Evolutionary conservation across 495 filamentous ascomycete species (phyloP).

Genomic region (Geoglossum glabrum): DNA sequence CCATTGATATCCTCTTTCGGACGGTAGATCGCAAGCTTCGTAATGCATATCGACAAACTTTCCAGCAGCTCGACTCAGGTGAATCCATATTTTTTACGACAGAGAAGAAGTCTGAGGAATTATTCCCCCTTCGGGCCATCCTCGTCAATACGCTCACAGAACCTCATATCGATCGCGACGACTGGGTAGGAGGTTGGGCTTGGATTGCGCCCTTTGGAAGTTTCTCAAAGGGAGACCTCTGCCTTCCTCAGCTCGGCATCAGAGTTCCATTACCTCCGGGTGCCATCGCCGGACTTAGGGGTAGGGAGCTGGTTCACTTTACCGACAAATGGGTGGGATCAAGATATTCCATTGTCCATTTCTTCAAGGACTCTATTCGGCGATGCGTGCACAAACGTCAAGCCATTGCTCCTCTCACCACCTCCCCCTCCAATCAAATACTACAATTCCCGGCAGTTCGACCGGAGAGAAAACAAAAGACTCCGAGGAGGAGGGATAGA

Average conservation of each 20-base stretch:
- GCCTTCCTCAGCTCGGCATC: not conserved
- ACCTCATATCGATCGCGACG: not conserved
- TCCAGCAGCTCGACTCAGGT: not conserved
- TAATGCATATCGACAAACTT: not conserved
- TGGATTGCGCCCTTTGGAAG: not conserved
- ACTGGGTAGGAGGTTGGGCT: not conserved
- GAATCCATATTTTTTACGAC: not conserved
- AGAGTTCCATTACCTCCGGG: not conserved
- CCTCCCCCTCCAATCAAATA: not conserved
- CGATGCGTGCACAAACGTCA: not conserved
- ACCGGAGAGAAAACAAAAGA: not conserved
- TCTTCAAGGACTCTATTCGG: not conserved
- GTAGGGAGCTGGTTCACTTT: not conserved
- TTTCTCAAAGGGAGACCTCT: not conserved
- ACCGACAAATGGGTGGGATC: not conserved
- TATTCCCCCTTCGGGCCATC: not conserved
- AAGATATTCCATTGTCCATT: not conserved
- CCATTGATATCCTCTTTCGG: not conserved
- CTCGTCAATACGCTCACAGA: not conserved
- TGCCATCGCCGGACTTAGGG: not conserved
- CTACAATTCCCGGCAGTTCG: not conserved
- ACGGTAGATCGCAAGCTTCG: not conserved
- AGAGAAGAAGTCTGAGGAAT: not conserved
- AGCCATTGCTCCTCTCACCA: not conserved
- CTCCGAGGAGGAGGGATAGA: not conserved